Evolutionary conservation across 371 early-diverging fungal genomes (phyloP).

Genomic region (Syncephalastrum contaminatum): DNA sequence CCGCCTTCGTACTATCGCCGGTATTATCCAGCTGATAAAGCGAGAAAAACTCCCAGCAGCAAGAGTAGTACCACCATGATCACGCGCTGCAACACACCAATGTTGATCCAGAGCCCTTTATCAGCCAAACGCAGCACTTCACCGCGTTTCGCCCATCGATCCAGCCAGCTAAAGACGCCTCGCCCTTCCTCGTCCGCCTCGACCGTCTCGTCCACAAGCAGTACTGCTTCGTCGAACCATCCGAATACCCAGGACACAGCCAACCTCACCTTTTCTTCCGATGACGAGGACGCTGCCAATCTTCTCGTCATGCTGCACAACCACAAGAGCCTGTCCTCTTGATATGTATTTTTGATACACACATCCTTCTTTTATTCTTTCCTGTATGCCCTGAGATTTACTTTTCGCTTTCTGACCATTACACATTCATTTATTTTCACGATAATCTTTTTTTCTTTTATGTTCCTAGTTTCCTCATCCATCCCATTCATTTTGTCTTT

Average conservation of each 20-base stretch:
- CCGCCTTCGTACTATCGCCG: conserved; percentile 22
- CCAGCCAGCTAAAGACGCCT: not conserved
- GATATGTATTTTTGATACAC: not conserved
- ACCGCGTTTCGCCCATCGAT: conserved; percentile 11
- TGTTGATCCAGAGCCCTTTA: conserved; percentile 15
- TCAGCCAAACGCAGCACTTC: conserved; percentile 44
- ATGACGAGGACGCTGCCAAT: conserved; percentile 45
- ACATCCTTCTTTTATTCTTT: no score
- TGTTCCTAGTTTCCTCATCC: conserved; percentile 1
- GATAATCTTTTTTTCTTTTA: not conserved
- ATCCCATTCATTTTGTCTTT: conserved; percentile 7
- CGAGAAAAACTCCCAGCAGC: conserved; percentile 3
- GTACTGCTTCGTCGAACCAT: not conserved
- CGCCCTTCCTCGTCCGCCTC: conserved; percentile 6
- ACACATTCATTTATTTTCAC: not conserved
- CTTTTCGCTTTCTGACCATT: not conserved
- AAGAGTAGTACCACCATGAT: not conserved
- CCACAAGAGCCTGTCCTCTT: conserved; percentile 7
- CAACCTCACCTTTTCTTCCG: conserved; percentile 17
- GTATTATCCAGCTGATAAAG: conserved; percentile 23
- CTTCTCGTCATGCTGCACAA: conserved; percentile 47
- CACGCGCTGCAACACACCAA: conserved; percentile 5
- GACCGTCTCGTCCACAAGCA: not conserved
- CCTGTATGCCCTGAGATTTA: not conserved
- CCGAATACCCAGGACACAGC: conserved; percentile 2